Evolutionary conservation across 495 filamentous ascomycete species (phyloP), one percentile per base, ranked within the genome.

Genomic region (Penicillium lividum): DNA sequence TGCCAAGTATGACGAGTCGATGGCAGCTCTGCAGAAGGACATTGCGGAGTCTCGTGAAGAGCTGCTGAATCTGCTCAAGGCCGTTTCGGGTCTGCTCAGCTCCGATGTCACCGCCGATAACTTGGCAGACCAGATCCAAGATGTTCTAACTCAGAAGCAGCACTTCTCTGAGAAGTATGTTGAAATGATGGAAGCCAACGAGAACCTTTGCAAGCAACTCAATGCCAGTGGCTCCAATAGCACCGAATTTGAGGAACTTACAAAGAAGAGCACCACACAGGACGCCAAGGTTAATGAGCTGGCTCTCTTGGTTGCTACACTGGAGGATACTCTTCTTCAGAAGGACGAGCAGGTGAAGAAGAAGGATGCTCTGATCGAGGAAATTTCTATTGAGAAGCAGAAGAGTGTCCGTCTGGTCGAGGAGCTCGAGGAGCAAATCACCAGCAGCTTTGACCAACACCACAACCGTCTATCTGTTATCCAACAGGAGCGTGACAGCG

Each of bases 341-440:
- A 79, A 92, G 64, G 79, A 86, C n/a, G 80, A 86, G 38, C 77
- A 90, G 63, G 83, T 89, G 69, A 85, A 89, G 77, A 86, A 87
- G 75, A 86, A 90, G 71, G 79, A 82, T 45, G 68, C 71, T 16
- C 79, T 88, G 38, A 72, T 90, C 44, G 81, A 85, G 53, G 80
- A 78, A 57, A 74, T 87, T 51, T 76, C 67, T 11, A 74, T 79
- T 42, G 84, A 87, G 70, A 88, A 89, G 72, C 73, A 91, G 74
- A 95, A 94, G 78, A 93, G 93, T 71, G 89, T 89, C 15, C 86
- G 89, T 45, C 78, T 99, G 8, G 89, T 98, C 7, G 92, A 97
- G 67, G 94, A 98, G 73, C 86, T 99, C 16, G 94, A 99, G 71
- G 92, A 99, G 59, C 93, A 99, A 65, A 84, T 99, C n/a, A 88